Conservation (phyloP, 768 basidiomycete genomes). For the Russula sp. region DNA sequence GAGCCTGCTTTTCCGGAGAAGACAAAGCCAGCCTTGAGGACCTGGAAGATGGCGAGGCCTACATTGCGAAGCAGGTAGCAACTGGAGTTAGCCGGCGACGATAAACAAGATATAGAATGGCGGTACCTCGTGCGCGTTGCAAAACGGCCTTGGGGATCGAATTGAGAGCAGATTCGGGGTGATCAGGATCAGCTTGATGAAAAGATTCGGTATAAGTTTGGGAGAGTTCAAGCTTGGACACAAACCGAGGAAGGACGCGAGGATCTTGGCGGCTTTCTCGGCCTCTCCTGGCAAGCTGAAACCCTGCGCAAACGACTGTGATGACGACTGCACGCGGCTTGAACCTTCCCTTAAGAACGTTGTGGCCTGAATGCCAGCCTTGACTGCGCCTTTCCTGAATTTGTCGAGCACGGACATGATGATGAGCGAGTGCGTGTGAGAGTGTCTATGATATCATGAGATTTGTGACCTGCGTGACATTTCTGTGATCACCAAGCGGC, state of each 20-base stretch:
- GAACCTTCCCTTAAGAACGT: constrained; percentile 65
- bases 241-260: constrained; percentile 85
- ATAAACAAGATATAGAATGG: background rate
- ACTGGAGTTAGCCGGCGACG: background rate
- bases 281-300: constrained; percentile 91
- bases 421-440: background rate
- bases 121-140: constrained; percentile 75
- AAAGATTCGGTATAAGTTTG: background rate
- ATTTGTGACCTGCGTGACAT: too few relatives aligned
- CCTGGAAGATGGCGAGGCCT: constrained; percentile 95
- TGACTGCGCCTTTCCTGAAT: constrained; percentile 72
- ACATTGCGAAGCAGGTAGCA: background rate
- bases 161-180: constrained; percentile 89
- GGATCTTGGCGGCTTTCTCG: constrained; percentile 88
- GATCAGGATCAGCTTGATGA: constrained; percentile 69
- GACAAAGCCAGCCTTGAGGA: constrained; percentile 89
- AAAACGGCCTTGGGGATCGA: constrained; percentile 90
- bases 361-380: constrained; percentile 75
- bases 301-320: constrained; percentile 71
- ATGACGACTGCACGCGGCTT: constrained; percentile 65
- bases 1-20: constrained; percentile 95
- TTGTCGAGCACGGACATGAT: constrained; percentile 68
- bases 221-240: background rate
- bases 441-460: background rate
- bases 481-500: too few relatives aligned